These are phyloP conservation scores for Xylaria venustula DNA, from an alignment of 495 filamentous ascomycete species.

Conservation along the genomic window DNA sequence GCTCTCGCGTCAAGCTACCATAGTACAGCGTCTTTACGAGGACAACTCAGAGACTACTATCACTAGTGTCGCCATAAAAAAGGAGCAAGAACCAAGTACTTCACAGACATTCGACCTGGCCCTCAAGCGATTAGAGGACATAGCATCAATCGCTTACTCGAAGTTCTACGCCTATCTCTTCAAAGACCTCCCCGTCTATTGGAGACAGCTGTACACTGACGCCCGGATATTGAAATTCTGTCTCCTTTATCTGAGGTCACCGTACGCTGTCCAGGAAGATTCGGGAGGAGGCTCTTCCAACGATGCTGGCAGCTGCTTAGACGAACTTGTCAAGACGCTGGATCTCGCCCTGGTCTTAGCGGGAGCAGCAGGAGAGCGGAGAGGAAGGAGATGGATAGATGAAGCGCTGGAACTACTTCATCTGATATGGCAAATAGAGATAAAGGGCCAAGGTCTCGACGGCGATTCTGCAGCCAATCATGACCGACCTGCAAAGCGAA, in stretches of 20 bases:
- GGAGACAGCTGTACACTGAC: slow-evolving; percentile 77
- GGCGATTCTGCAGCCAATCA: not conserved
- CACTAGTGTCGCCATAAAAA: not conserved
- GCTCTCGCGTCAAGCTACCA: slow-evolving; percentile 35
- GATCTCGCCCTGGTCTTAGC: slow-evolving; percentile 83
- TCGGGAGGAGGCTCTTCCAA: not conserved
- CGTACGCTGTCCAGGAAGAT: slow-evolving; percentile 1
- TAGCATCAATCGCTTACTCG: slow-evolving; percentile 42
- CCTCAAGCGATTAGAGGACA: slow-evolving; percentile 41
- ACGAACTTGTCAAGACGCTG: slow-evolving; percentile 59
- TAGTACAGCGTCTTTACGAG: slow-evolving; percentile 20
- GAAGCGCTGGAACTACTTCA: slow-evolving; percentile 48
- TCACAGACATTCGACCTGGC: slow-evolving; percentile 6
- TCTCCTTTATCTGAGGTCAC: slow-evolving; percentile 43
- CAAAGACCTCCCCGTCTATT: slow-evolving; percentile 69
- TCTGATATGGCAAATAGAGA: slow-evolving; percentile 20
- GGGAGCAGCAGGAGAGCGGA: slow-evolving; percentile 56
- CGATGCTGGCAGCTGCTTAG: slow-evolving; percentile 1
- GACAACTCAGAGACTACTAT: not conserved
- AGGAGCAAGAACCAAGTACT: not conserved
- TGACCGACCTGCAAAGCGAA: slow-evolving; percentile 24
- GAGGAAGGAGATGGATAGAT: slow-evolving; percentile 62
- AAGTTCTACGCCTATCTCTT: slow-evolving; percentile 77
- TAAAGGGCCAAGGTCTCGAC: not conserved
- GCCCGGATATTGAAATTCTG: slow-evolving; percentile 64